A percentile compares a stretch with the other conserved stretches of the same genome.
Evolutionary conservation across 352 stramenopile genomes (phyloP).

Genomic region (Globisporangium orthogonon): DNA sequence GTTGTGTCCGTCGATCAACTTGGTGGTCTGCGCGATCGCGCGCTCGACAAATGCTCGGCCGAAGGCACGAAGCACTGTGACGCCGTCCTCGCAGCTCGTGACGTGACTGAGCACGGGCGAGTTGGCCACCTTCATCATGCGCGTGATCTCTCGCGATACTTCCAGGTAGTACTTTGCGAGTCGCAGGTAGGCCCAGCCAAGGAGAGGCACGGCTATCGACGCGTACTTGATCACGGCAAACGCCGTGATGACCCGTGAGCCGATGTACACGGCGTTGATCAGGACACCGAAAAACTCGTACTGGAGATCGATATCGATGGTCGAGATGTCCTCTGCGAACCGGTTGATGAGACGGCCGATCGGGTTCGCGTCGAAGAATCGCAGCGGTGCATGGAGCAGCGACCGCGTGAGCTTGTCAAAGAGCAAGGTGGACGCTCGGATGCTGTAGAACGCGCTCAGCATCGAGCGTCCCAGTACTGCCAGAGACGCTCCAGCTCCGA

Average conservation of each 20-base stretch:
- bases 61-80: constrained; percentile 28
- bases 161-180: constrained; percentile 14
- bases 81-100: constrained; percentile 32
- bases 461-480: constrained; percentile 19
- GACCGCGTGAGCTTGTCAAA: constrained; percentile 71
- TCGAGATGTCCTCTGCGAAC: constrained; percentile 82
- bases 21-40: constrained; percentile 16
- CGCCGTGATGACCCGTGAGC: constrained; percentile 49
- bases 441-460: constrained; percentile 9
- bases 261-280: constrained; percentile 3
- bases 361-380: constrained; percentile 89
- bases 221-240: constrained; percentile 51
- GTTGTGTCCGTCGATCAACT: constrained; percentile 16
- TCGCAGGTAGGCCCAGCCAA: not conserved
- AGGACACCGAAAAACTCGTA: no score
- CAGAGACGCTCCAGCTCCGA: constrained; percentile 13
- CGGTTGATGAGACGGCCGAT: constrained; percentile 81
- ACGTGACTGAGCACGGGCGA: constrained; percentile 31
- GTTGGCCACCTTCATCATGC: constrained; percentile 21
- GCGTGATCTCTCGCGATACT: constrained; percentile 26
- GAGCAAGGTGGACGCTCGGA: constrained; percentile 30
- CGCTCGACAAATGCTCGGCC: constrained; percentile 14
- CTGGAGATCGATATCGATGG: constrained; percentile 58
- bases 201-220: constrained; percentile 42
- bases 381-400: constrained; percentile 75